Conservation (phyloP, 768 basidiomycete genomes). For the Tulasnella sp. region DNA sequence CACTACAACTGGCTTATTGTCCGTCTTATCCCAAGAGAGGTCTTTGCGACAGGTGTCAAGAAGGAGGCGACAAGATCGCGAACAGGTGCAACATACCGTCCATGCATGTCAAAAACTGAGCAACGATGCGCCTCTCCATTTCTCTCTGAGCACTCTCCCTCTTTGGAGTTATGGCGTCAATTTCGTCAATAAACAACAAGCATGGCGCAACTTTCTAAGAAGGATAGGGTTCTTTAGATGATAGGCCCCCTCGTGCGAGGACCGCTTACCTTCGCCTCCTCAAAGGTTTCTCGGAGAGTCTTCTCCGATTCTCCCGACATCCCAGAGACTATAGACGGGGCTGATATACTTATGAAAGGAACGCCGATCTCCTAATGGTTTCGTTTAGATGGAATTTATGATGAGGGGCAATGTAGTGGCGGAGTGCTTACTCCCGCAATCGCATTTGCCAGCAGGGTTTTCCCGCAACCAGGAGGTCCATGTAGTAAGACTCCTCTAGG, state of each 20-base stretch:
- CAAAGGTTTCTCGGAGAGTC: conserved; percentile 92
- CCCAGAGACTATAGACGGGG: conserved; percentile 93
- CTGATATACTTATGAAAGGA: conserved; percentile 93
- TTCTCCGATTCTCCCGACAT: conserved; percentile 99
- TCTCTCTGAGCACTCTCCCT: conserved; percentile 97
- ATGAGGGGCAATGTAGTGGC: neutral
- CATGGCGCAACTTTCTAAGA: conserved; percentile 84
- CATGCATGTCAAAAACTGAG: conserved; percentile 98
- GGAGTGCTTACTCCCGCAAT: conserved; percentile 79
- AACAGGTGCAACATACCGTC: conserved; percentile 66
- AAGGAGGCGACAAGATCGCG: neutral
- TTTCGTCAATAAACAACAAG: conserved; percentile 95
- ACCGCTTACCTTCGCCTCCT: conserved; percentile 82
- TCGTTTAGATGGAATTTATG: neutral
- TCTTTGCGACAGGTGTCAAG: conserved; percentile 52
- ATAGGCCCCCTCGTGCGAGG: neutral
- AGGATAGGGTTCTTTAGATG: neutral
- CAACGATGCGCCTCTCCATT: conserved; percentile 97
- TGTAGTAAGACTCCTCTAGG: conserved; percentile 91
- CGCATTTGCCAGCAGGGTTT: conserved; percentile 91
- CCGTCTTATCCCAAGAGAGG: conserved; percentile 92
- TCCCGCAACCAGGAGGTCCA: conserved; percentile 97
- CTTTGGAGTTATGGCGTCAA: conserved; percentile 97
- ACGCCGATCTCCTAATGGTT: conserved; percentile 76
- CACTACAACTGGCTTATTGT: conserved; percentile 89